Percentiles rank a stretch among this genome's conserved stretches.
Conservation (phyloP, 257 asterid species). For the Fraxinus americana region DNA sequence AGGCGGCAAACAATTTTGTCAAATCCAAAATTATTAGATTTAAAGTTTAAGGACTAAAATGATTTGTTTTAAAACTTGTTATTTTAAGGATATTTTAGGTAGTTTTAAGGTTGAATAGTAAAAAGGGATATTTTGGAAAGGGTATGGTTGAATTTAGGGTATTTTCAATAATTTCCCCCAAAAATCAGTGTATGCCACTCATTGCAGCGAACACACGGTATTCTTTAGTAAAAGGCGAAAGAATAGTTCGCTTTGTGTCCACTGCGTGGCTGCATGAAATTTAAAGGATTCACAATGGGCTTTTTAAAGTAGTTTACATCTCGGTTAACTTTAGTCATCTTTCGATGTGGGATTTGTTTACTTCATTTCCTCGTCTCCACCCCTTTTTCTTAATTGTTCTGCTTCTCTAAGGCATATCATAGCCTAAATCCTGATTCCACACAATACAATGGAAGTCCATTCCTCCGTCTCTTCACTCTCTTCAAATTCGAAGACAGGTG, state of each 20-base stretch:
- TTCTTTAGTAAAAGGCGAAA: constrained; percentile 12
- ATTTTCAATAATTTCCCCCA: too few relatives aligned
- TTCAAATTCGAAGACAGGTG: constrained; percentile 58
- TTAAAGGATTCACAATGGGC: accelerated
- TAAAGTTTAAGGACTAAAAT: too few relatives aligned
- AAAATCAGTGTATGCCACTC: neutral
- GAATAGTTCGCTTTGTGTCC: constrained; percentile 1
- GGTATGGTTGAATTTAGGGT: too few relatives aligned
- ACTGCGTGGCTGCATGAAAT: neutral
- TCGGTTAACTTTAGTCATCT: neutral
- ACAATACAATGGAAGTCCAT: constrained; percentile 26
- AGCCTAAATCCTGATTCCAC: neutral
- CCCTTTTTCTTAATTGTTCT: neutral
- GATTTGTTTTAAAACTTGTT: too few relatives aligned
- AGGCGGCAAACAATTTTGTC: too few relatives aligned
- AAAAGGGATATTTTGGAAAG: too few relatives aligned
- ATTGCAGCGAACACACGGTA: neutral
- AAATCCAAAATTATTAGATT: too few relatives aligned
- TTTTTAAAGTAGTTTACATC: neutral
- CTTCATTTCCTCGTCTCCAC: neutral
- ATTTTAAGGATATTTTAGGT: too few relatives aligned
- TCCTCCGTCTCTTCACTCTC: constrained; percentile 60
- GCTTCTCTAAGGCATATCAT: neutral
- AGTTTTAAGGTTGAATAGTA: too few relatives aligned
- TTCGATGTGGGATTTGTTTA: neutral